Evolutionary conservation across 192 early-diverging fungal genomes (phyloP).

Genomic region (Mortierella hygrophila): DNA sequence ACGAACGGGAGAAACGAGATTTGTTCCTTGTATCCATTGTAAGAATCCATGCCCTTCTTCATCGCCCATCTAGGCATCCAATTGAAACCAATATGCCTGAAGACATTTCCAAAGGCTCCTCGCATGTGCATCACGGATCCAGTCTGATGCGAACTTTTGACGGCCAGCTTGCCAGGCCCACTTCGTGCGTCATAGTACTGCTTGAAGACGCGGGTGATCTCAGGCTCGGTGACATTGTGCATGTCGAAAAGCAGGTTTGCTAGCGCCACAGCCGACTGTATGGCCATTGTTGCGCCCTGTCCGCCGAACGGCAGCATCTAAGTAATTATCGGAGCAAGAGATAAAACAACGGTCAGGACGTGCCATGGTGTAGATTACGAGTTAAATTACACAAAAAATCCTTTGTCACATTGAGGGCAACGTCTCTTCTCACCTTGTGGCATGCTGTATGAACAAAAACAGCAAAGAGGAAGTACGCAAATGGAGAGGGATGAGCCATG

Average conservation of each 20-base stretch:
- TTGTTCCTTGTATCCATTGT: slow-evolving; percentile 13
- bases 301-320: slow-evolving; percentile 35
- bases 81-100: slow-evolving; percentile 13
- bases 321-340: not conserved
- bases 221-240: slow-evolving; percentile 5
- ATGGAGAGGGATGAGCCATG: not conserved
- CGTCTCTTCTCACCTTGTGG: slow-evolving; percentile 28
- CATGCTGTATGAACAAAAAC: slow-evolving; percentile 6
- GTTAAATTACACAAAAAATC: too few species aligned
- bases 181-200: slow-evolving; percentile 8
- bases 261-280: slow-evolving; percentile 17
- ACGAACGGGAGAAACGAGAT: slow-evolving; percentile 22
- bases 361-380: not conserved
- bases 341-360: not conserved
- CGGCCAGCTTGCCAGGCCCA: not conserved
- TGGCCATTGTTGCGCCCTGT: slow-evolving; percentile 32
- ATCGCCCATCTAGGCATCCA: slow-evolving; percentile 27
- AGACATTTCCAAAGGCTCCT: not conserved
- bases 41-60: slow-evolving; percentile 4
- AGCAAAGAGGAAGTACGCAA: not conserved
- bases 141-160: slow-evolving; percentile 12
- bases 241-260: slow-evolving; percentile 36
- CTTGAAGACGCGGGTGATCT: slow-evolving; percentile 16
- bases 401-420: not conserved
- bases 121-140: slow-evolving; percentile 17